Evolutionary conservation across 495 filamentous ascomycete genomes (phyloP).

Genomic region (Penicillium riverlandense): DNA sequence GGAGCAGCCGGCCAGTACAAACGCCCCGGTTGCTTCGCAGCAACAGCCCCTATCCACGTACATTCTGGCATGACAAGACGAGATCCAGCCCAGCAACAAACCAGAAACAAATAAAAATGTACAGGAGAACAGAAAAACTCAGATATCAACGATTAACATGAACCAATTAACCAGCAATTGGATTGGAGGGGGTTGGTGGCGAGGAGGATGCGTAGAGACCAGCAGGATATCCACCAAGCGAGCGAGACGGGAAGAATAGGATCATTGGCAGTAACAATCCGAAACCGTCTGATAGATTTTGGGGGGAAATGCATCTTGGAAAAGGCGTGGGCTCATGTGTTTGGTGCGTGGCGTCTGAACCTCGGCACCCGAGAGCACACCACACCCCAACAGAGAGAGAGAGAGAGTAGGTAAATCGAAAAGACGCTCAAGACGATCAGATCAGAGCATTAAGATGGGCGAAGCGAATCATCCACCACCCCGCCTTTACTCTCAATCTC

Average conservation of each 20-base stretch:
- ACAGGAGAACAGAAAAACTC: neutral
- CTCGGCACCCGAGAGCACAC: conserved; percentile 5
- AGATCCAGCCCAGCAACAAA: neutral
- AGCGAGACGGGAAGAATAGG: neutral
- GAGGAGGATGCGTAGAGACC: neutral
- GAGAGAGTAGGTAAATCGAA: neutral
- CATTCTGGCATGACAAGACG: conserved; percentile 8
- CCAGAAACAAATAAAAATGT: neutral
- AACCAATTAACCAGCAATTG: neutral
- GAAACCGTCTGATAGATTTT: no score
- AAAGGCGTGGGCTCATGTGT: conserved; percentile 7
- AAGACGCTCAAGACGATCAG: conserved; percentile 13
- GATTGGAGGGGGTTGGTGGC: neutral
- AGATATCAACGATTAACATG: neutral
- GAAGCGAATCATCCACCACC: conserved; percentile 41
- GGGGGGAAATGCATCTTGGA: conserved; percentile 7
- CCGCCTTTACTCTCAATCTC: conserved; percentile 56
- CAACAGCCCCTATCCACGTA: conserved; percentile 9
- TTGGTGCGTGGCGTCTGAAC: conserved; percentile 1
- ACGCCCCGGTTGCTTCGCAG: conserved; percentile 9
- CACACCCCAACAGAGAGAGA: no score
- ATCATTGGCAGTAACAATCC: no score
- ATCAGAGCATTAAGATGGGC: neutral
- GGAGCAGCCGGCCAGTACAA: neutral
- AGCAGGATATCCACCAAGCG: no score